Percentiles rank a stretch among this genome's conserved stretches.
phyloP scores from a whole-genome alignment of 2,329 filamentous ascomycete genomes.

The Ceratocystis cacaofunesta region DNA sequence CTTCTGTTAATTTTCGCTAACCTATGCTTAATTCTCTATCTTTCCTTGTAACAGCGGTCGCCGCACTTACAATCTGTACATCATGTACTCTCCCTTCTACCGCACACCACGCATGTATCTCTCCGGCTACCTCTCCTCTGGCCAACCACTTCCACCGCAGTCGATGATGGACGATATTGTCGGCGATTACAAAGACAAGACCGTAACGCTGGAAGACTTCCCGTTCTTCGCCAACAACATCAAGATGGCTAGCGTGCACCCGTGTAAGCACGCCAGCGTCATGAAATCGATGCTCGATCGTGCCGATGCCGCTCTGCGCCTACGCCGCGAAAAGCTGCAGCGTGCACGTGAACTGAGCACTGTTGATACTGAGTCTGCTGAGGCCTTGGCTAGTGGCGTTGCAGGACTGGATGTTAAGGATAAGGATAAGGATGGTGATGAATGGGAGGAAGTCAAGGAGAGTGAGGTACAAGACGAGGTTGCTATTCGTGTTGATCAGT shows the following conservation, averaged over 20 bases:
- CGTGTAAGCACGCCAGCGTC: slow-evolving; percentile 91
- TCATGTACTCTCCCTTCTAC: slow-evolving; percentile 95
- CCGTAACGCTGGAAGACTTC: slow-evolving; percentile 94
- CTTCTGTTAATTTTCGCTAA: slow-evolving; percentile 4
- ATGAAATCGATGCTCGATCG: slow-evolving; percentile 97
- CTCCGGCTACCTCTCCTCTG: slow-evolving; percentile 68
- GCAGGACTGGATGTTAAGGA: slow-evolving; percentile 45
- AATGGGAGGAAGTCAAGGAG: slow-evolving; percentile 51
- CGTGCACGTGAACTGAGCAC: slow-evolving; percentile 35
- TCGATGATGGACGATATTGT: slow-evolving; percentile 96
- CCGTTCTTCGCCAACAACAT: slow-evolving; percentile 81
- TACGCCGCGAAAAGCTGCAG: slow-evolving; percentile 59
- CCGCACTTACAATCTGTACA: slow-evolving; percentile 95
- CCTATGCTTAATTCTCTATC: slow-evolving; percentile 12
- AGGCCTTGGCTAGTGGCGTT: slow-evolving; percentile 70
- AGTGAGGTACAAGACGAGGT: slow-evolving; percentile 56
- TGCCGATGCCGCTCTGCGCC: slow-evolving; percentile 81
- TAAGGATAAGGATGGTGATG: slow-evolving; percentile 31
- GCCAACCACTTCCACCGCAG: slow-evolving; percentile 66
- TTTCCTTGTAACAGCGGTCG: slow-evolving; percentile 41
- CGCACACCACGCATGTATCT: slow-evolving; percentile 90
- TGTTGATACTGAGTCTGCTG: slow-evolving; percentile 31
- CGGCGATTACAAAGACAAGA: slow-evolving; percentile 96
- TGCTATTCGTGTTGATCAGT: slow-evolving; percentile 76
- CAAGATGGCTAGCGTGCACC: slow-evolving; percentile 94